Evolutionary conservation across 2,329 filamentous ascomycete genomes (phyloP).

Genomic region (Xylaria sp.): DNA sequence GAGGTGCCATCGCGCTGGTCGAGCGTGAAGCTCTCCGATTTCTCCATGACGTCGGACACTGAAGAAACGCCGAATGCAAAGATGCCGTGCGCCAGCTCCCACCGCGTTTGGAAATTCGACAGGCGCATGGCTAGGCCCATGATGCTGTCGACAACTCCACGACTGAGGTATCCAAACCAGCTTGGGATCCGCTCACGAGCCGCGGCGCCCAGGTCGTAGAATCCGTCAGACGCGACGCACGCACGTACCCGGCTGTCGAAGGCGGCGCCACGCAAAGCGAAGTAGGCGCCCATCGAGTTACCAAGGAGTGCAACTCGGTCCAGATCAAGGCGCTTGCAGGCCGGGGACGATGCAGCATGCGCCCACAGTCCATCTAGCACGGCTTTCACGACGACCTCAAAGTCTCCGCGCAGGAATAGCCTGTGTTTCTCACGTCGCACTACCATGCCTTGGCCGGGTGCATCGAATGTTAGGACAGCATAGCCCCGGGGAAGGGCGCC

Average conservation of each 20-base stretch:
- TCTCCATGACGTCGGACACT: background rate
- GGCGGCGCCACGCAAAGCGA: background rate
- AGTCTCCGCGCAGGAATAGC: background rate
- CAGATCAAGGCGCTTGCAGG: background rate
- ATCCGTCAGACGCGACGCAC: background rate
- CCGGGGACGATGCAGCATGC: background rate
- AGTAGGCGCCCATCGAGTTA: background rate
- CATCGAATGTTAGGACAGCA: background rate
- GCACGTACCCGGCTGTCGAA: background rate
- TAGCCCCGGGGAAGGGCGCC: background rate
- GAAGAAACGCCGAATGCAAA: background rate
- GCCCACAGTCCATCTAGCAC: background rate
- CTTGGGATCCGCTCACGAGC: background rate
- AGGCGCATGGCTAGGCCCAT: background rate
- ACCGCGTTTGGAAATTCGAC: background rate
- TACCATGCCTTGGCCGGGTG: background rate
- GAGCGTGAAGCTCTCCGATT: background rate
- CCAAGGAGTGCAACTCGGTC: background rate
- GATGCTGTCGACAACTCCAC: background rate
- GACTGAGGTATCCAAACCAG: background rate
- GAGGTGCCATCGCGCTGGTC: background rate
- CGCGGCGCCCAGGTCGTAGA: background rate
- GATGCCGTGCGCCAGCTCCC: background rate
- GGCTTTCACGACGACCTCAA: background rate
- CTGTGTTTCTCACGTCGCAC: background rate